Base-by-base conservation (phyloP, 1,284 basidiomycete genomes). In the Irpex sp. region DNA sequence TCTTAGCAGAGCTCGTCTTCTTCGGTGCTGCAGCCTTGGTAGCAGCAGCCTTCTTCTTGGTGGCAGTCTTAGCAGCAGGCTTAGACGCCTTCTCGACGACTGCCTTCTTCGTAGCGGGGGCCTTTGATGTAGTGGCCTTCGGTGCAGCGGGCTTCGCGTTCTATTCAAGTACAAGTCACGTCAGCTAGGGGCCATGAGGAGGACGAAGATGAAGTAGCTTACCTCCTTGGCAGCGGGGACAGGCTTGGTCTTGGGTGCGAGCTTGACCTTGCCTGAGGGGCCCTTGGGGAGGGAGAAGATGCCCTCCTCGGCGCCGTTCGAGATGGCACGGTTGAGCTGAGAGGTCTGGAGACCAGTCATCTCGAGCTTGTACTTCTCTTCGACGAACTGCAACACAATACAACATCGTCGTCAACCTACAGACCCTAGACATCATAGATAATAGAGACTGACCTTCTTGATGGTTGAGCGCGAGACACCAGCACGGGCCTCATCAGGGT, bases 391-490 rank as follows among this genome's bases (percentile, higher is more conserved):
- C 34, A 47, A 47, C 44, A 26, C n/a, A 47, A n/a, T 4, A 47
- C n/a, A 47, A 59, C 55, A 48, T 17, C 57, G 54, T 13, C 31
- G 57, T 59, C 47, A 58, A 60, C 44, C 59, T 36, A 26, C 59
- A 38, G 62, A 59, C 31, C 59, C 58, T 59, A 36, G 5, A 37
- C 4, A n/a, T 49, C 47, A 11, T 40, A 68, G 31, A 31, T 5
- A 31, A 5, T 4, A 31, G 31, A 31, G 31, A 31, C 65, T 58
- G 44, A 67, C 68, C 94, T 94, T 97, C 86, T 97, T 97, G 79
- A 97, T 93, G 70, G 89, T 88, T 61, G 90, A 88, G 60, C 95
- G 91, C 66, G 94, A 96, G 66, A 96, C 93, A 74, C 95, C 95
- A 67, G 78, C 74, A 67, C 94, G 92, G 61, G 90, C 85, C 62